Evolutionary conservation across 2,329 filamentous ascomycete genomes (phyloP).

Genomic region (Penicillium corylophilum): DNA sequence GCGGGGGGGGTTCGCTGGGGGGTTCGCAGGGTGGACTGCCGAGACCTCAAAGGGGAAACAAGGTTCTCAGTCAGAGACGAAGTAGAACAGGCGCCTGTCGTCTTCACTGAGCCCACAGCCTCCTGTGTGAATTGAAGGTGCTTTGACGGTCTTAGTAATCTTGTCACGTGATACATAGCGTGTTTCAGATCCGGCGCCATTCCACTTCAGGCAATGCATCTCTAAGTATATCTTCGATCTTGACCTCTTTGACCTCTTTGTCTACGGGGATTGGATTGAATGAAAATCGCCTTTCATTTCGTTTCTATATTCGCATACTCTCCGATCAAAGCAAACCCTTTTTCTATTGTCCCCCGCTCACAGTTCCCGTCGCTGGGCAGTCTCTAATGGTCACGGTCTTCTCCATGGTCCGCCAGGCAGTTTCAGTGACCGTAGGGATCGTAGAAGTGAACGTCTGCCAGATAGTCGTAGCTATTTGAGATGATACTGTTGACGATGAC

Average conservation of each 20-base stretch:
- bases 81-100: neutral
- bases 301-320: neutral
- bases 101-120: conserved; percentile 1
- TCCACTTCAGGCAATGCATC: conserved; percentile 9
- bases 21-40: neutral
- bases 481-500: neutral
- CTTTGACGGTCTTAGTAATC: conserved; percentile 12
- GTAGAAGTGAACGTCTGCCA: neutral
- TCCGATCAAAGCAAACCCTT: neutral
- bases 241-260: neutral
- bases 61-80: neutral
- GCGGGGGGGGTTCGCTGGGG: neutral
- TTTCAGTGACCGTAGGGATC: conserved; percentile 18
- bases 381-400: conserved; percentile 18
- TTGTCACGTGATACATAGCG: conserved; percentile 28
- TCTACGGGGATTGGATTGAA: neutral
- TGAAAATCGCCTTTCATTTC: neutral
- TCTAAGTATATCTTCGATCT: neutral
- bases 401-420: conserved; percentile 27
- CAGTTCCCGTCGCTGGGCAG: conserved; percentile 1
- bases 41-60: neutral
- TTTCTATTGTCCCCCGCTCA: neutral
- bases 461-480: neutral
- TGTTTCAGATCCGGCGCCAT: conserved; percentile 31
- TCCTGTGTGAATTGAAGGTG: conserved; percentile 21